These are phyloP conservation scores for Fagopyrum tataricum DNA, from an alignment of 148 eudicot species.

Conservation along the genomic window DNA sequence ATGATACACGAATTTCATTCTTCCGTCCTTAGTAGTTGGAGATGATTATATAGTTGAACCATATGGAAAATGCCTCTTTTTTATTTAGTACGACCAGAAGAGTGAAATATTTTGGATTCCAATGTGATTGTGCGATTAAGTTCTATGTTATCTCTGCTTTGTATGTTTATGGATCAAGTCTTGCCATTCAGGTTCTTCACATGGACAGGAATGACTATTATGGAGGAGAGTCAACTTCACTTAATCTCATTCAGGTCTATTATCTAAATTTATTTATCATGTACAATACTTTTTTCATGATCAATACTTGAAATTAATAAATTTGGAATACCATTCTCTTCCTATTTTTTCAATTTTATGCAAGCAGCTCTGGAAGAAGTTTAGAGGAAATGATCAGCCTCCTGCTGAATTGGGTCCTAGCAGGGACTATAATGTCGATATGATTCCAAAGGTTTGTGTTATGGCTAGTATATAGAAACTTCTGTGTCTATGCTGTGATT, in stretches of 20 bases:
- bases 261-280: not conserved
- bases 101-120: not conserved
- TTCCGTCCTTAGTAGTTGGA: not conserved
- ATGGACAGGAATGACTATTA: slow-evolving; percentile 61
- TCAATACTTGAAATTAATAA: not conserved
- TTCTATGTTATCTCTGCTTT: not conserved
- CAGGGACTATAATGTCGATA: slow-evolving; percentile 64
- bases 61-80: not conserved
- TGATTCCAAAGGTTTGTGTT: slow-evolving; percentile 52
- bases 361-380: slow-evolving; percentile 59
- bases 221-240: slow-evolving; percentile 57
- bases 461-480: not conserved
- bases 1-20: not conserved
- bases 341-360: not conserved
- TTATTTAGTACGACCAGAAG: not conserved
- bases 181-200: slow-evolving; percentile 38
- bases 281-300: not conserved
- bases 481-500: not conserved
- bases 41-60: not conserved
- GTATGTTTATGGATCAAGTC: not conserved
- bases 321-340: not conserved
- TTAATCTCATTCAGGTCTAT: slow-evolving; percentile 38
- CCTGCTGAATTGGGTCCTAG: slow-evolving; percentile 57
- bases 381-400: slow-evolving; percentile 58
- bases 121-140: not conserved